Base-by-base conservation (phyloP, 2,329 filamentous ascomycete genomes). In the Volutella citrinella region DNA sequence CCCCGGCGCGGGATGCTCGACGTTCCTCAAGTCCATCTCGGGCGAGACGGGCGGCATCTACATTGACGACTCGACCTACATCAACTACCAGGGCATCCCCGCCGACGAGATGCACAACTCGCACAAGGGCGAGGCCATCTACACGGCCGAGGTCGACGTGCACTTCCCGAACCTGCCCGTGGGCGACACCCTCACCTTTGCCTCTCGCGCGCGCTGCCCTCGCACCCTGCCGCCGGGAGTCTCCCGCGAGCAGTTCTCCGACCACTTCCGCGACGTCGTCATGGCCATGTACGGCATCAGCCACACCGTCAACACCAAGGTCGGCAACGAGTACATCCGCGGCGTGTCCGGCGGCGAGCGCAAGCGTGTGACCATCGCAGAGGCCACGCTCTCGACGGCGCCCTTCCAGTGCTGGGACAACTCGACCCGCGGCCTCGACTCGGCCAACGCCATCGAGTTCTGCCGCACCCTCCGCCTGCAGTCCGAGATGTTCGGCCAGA, bases 81-180 rank as follows among this genome's bases (percentile, higher is more conserved):
- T 93, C 51, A 89, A 93, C 64, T 93, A 91, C 56, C 82, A 90
- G 56, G 74, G 78, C 45, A 71, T 84, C 48, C 66, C 74, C 3
- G 72, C 82, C 35, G 62, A 82, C 48, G 74, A 84, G 52, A 88
- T 89, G 82, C 76, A 83, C 60, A 76, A 74, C 7, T 69, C 75
- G 40, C 87, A 88, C 63, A 78, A 83, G 14, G 86, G 87, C 35
- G 86, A 91, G 61, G 84, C 82, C 37, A 89, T 91, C 55, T 91
- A 90, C 63, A 88, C 83, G 0, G 84, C 84, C 36, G 86, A 90
- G 60, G 82, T 85, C 20, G 87, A 91, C 55, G 80, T 83, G 4
- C 84, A 88, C 60, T 88, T 88, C 51, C 82, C 84, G 5, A 75
- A 80, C 60, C 64, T 90, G 48, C 80, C 76, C 5, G 84, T 89